Base-by-base conservation (phyloP, 2,329 filamentous ascomycete species). In the Colletotrichum truncatum region DNA sequence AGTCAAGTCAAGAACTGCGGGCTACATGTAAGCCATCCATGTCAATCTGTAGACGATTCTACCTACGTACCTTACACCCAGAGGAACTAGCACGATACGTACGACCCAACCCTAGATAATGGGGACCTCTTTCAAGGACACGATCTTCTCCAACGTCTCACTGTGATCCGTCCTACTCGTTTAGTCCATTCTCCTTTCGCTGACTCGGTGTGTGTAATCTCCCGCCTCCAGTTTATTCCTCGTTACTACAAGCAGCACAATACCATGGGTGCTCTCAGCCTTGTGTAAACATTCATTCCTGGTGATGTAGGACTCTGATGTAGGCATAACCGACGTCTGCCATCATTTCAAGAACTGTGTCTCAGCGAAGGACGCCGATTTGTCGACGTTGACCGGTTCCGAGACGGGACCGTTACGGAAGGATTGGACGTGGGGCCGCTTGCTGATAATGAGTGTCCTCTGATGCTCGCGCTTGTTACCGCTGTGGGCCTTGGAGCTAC, bases 401-500 rank as follows among this genome's bases (percentile, higher is more conserved):
- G 36, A 39, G 28, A 48, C 48, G 56, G 56, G 30, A 16, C 23
- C 28, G 48, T 57, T 4, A 43, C 30, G 16, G 60, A 18, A 6
- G 38, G 55, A 10, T 52, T 21, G 6, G 46, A 18, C 32, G 41
- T 41, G 7, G 62, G 62, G 25, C 62, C 62, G 48, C 62, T n/a
- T 49, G 26, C 57, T 65, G 34, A 26, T 46, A 25, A 61, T 30
- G 6, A 63, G 25, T 16, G 56, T 25, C n/a, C 34, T 38, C 25
- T 16, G 25, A 23, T 45, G 39, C 49, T 65, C 63, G 66, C 85
- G 83, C 67, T 87, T 89, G 48, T 91, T 91, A 43, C 91, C 25
- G 18, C 41, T 64, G 56, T 93, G 85, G 16, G 94, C 79, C 64
- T 85, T 82, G 77, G 5, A 97, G 83, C 72, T 93, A 92, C 69